Evolutionary conservation across 2,329 filamentous ascomycete genomes (phyloP).

Genomic region (Plectosphaerella sp.): DNA sequence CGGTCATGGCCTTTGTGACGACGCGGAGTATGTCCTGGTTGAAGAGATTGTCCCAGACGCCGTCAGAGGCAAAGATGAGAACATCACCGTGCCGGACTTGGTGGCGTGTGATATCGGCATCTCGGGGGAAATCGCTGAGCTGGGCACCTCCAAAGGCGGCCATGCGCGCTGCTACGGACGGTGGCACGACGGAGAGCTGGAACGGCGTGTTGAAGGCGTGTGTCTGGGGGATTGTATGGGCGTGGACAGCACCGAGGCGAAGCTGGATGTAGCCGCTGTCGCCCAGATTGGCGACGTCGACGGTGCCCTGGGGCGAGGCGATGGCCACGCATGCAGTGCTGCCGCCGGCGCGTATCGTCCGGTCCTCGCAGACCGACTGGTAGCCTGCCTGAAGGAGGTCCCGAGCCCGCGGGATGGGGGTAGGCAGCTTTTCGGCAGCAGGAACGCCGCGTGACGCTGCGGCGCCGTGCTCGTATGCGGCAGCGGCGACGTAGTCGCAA

Average conservation of each 20-base stretch:
- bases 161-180: constrained; percentile 72
- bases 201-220: constrained; percentile 98
- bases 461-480: constrained; percentile 55
- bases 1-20: constrained; percentile 71
- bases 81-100: constrained; percentile 84
- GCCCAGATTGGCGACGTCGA: constrained; percentile 90
- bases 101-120: constrained; percentile 76
- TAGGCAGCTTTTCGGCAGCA: constrained; percentile 17
- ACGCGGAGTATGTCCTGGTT: constrained; percentile 83
- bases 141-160: constrained; percentile 78
- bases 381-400: constrained; percentile 80
- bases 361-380: constrained; percentile 72
- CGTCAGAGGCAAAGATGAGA: constrained; percentile 89
- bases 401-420: constrained; percentile 51
- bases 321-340: constrained; percentile 90
- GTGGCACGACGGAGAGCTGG: constrained; percentile 84
- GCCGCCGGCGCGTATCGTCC: constrained; percentile 72
- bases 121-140: constrained; percentile 76
- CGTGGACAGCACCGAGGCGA: constrained; percentile 78
- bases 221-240: constrained; percentile 80
- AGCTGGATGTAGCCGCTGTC: constrained; percentile 92
- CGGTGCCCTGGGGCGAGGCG: constrained; percentile 63
- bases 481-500: constrained; percentile 86
- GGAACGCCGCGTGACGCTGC: constrained; percentile 20
- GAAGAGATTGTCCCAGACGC: constrained; percentile 93